Evolutionary conservation across 441 rosid species (phyloP).

Genomic region (Metrosideros polymorpha): DNA sequence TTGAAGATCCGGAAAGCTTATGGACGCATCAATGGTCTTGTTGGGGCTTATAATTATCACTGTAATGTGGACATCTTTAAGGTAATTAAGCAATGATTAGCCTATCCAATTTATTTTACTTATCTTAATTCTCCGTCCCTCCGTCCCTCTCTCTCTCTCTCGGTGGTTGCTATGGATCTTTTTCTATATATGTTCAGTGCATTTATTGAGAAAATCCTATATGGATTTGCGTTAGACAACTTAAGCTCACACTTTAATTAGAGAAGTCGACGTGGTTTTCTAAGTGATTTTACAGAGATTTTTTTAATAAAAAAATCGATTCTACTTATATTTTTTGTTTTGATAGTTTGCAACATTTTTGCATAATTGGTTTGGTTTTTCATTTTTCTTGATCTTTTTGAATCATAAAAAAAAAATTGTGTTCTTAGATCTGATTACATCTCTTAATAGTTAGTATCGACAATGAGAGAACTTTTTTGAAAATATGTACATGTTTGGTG

Average conservation of each 20-base stretch:
- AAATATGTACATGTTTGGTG: neutral
- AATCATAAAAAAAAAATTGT: neutral
- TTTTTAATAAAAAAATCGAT: neutral
- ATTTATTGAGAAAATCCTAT: neutral
- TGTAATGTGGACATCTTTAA: neutral
- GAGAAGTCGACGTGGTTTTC: neutral
- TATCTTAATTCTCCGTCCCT: neutral
- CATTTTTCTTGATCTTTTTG: neutral
- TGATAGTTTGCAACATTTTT: neutral
- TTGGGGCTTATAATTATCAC: neutral
- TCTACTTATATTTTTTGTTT: neutral
- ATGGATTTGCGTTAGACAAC: neutral
- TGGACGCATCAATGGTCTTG: neutral
- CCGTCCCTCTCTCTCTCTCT: too few species aligned
- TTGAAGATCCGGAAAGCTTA: neutral
- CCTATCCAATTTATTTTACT: neutral
- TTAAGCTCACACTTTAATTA: neutral
- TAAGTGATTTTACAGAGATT: neutral
- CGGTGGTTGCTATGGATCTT: neutral
- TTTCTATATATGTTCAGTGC: neutral
- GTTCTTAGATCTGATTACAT: neutral
- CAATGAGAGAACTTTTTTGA: neutral
- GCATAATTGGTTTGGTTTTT: neutral
- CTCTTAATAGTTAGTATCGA: neutral
- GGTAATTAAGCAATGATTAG: neutral